Conservation (phyloP, 2,329 filamentous ascomycete species). For the Fusarium subglutinans region DNA sequence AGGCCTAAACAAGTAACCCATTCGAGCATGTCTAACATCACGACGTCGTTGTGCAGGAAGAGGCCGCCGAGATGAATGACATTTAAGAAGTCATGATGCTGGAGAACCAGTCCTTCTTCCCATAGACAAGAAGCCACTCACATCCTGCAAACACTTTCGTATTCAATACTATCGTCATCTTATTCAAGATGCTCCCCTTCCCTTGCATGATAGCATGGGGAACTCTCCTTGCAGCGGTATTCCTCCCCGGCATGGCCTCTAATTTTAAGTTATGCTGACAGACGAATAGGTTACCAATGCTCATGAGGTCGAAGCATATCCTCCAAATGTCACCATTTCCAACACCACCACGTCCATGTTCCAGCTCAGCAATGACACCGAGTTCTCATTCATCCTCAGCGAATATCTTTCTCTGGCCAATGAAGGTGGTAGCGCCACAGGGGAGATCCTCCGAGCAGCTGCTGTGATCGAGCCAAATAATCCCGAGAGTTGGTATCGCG, state of each 20-base stretch:
- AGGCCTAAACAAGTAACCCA: background rate
- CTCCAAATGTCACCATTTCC: background rate
- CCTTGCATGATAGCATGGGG: background rate
- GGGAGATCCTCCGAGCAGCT: slow-evolving; percentile 20
- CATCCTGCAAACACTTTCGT: background rate
- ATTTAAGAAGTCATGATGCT: background rate
- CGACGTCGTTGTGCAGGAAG: background rate
- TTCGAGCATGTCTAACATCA: background rate
- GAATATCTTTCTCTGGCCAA: slow-evolving; percentile 28
- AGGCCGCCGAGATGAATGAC: background rate
- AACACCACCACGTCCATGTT: slow-evolving; percentile 23
- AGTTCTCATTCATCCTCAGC: slow-evolving; percentile 27
- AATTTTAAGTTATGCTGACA: background rate
- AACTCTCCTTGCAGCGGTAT: background rate
- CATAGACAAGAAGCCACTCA: background rate
- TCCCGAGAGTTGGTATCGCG: slow-evolving; percentile 7
- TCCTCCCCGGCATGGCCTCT: no score
- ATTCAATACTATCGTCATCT: background rate
- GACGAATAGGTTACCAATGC: background rate
- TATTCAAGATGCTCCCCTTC: background rate
- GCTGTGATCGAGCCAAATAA: slow-evolving; percentile 7
- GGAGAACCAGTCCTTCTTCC: background rate
- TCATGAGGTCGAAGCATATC: background rate
- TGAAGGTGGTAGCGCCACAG: slow-evolving; percentile 14
- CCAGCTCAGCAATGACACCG: slow-evolving; percentile 16